Conservation (phyloP, 345 rosid genomes). For the Populus davidiana region DNA sequence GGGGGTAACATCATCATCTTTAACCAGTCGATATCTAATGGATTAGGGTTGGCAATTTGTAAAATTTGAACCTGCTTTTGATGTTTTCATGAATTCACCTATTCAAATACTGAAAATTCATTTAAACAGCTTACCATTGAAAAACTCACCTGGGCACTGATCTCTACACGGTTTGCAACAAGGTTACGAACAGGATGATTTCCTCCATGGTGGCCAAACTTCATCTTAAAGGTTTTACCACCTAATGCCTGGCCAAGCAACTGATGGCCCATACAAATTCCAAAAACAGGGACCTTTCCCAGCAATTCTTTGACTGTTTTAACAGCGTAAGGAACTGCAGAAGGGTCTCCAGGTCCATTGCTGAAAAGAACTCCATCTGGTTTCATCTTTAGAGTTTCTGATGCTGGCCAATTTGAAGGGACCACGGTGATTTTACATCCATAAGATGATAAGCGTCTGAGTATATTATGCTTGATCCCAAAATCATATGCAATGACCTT, state of each 20-base stretch:
- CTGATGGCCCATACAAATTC: conserved; percentile 99
- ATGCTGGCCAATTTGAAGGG: conserved; percentile 88
- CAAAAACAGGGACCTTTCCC: conserved; percentile 89
- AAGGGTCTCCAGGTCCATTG: conserved; percentile 98
- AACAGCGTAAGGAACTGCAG: conserved; percentile 94
- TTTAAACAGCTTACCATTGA: not conserved
- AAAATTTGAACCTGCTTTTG: not conserved
- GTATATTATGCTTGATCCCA: conserved; percentile 90
- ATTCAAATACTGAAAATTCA: not conserved
- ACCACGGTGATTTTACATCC: conserved; percentile 89
- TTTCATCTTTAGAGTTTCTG: conserved; percentile 70
- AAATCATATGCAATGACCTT: conserved; percentile 90
- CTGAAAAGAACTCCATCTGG: conserved; percentile 97
- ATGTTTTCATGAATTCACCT: not conserved
- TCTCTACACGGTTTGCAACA: conserved; percentile 71
- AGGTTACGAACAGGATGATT: conserved; percentile 85
- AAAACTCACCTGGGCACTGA: conserved; percentile 77
- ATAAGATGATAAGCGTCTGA: conserved; percentile 74
- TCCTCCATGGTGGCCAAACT: conserved; percentile 98
- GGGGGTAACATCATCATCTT: not conserved
- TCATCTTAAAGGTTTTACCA: conserved; percentile 93
- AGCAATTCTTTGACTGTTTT: conserved; percentile 72
- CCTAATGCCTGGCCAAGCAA: conserved; percentile 95
- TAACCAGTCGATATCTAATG: not conserved
- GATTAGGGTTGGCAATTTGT: not conserved